These are phyloP conservation scores for Lichina pygmaea DNA, from an alignment of 495 filamentous ascomycete genomes.

Conservation along the genomic window DNA sequence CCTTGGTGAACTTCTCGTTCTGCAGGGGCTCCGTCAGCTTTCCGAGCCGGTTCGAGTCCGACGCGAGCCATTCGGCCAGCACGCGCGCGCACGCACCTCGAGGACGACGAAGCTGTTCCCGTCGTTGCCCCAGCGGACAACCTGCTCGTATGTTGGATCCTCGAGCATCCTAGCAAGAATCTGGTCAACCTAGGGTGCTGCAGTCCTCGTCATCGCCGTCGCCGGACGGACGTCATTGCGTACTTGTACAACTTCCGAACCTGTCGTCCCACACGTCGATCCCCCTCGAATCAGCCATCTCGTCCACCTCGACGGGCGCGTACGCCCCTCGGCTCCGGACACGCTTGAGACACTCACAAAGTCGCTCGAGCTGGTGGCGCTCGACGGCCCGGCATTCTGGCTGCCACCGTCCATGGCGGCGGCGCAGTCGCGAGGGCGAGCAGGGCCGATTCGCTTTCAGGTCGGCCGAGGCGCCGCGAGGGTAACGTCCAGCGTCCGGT, in stretches of 20 bases:
- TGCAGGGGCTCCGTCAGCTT: conserved; percentile 11
- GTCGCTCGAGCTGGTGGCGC: conserved; percentile 44
- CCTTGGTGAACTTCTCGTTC: conserved; percentile 97
- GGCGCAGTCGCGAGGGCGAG: no score
- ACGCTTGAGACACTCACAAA: conserved; percentile 30
- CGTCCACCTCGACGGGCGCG: background rate
- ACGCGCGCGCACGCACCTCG: conserved; percentile 33
- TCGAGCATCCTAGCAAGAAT: conserved; percentile 60
- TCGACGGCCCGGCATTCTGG: background rate
- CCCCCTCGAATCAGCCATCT: background rate
- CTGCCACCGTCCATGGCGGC: background rate
- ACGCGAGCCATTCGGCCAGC: conserved; percentile 1
- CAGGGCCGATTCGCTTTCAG: no score
- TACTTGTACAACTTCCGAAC: conserved; percentile 98
- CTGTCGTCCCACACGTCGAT: conserved; percentile 19
- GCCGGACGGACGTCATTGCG: conserved; percentile 10
- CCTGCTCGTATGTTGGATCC: conserved; percentile 71
- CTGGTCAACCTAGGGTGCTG: background rate
- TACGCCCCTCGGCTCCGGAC: background rate
- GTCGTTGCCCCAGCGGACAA: conserved; percentile 86
- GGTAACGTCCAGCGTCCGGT: no score
- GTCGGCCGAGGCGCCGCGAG: no score
- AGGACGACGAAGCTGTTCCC: conserved; percentile 93
- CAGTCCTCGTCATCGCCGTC: background rate
- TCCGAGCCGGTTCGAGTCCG: background rate